Conservation (phyloP, 192 early-diverging fungal species). For the Coemansia sp. region DNA sequence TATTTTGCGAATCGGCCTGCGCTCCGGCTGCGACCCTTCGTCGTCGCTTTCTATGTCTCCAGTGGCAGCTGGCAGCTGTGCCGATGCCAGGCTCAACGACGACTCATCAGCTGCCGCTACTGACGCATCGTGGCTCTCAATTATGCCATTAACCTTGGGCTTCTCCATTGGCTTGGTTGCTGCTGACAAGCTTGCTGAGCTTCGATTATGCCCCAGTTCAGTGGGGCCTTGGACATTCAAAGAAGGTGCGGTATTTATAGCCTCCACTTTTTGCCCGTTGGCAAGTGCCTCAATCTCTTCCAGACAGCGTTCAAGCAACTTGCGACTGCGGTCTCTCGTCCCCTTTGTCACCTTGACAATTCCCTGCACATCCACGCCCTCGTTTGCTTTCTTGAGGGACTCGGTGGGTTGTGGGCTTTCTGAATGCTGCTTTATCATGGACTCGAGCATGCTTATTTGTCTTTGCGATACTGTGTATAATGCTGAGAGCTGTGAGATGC, state of each 20-base stretch:
- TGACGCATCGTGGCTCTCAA: constrained; percentile 18
- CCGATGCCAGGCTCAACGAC: constrained; percentile 9
- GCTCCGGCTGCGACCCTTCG: constrained; percentile 3
- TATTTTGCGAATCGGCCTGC: constrained; percentile 18
- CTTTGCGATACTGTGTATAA: constrained; percentile 25
- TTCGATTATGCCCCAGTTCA: not conserved
- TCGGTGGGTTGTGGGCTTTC: not conserved
- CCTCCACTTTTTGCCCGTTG: constrained; percentile 1
- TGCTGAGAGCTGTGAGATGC: constrained; percentile 27
- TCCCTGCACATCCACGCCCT: constrained; percentile 2
- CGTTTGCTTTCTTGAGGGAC: not conserved
- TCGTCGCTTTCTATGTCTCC: not conserved
- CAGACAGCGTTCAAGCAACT: constrained; percentile 30
- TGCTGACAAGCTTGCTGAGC: not conserved
- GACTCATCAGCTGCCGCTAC: not conserved
- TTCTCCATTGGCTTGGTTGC: not conserved
- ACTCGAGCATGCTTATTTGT: constrained; percentile 32
- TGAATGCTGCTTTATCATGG: not conserved
- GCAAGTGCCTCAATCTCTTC: constrained; percentile 35
- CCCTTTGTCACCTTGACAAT: constrained; percentile 17
- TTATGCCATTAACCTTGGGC: constrained; percentile 16
- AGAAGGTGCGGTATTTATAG: not conserved
- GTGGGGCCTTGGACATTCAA: not conserved
- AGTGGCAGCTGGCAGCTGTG: not conserved
- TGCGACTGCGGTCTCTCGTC: constrained; percentile 19